Evolutionary conservation across 768 basidiomycete genomes (phyloP).

Genomic region (Trametes meyenii): DNA sequence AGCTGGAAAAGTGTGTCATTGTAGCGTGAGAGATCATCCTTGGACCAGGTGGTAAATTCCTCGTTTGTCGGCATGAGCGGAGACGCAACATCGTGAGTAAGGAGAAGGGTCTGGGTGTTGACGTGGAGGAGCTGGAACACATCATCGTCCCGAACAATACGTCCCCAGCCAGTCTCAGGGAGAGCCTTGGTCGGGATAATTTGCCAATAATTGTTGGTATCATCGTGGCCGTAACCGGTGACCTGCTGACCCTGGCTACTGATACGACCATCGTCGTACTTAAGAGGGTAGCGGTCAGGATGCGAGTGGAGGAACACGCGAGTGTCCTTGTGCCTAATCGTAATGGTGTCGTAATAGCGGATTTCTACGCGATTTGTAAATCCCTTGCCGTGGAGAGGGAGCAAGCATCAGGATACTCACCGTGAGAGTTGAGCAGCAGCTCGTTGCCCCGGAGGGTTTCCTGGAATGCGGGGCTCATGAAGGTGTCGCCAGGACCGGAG

Average conservation of each 20-base stretch:
- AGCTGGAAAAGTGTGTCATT: slow-evolving; percentile 92
- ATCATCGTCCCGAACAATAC: slow-evolving; percentile 89
- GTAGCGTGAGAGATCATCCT: slow-evolving; percentile 73
- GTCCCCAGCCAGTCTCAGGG: slow-evolving; percentile 90
- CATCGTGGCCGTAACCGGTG: slow-evolving; percentile 92
- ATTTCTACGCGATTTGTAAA: slow-evolving; percentile 62
- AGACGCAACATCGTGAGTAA: slow-evolving; percentile 98
- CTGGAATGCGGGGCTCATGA: slow-evolving; percentile 99
- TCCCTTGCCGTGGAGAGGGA: neutral
- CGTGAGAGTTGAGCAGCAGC: slow-evolving; percentile 87
- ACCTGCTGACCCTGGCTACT: slow-evolving; percentile 97
- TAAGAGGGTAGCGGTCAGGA: slow-evolving; percentile 84
- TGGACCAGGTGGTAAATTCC: slow-evolving; percentile 93
- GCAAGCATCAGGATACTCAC: slow-evolving; percentile 44
- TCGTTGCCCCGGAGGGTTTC: slow-evolving; percentile 94
- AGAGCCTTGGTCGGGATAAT: slow-evolving; percentile 93
- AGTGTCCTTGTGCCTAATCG: slow-evolving; percentile 88
- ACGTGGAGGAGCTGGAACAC: slow-evolving; percentile 87
- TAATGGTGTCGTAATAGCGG: slow-evolving; percentile 88
- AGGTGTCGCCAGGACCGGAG: slow-evolving; percentile 91
- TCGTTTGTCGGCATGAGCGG: slow-evolving; percentile 98
- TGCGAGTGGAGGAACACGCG: slow-evolving; percentile 96
- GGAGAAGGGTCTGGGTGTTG: slow-evolving; percentile 76
- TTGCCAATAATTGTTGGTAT: slow-evolving; percentile 95
- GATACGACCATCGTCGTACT: slow-evolving; percentile 94